Conservation (phyloP, 169 alveolate genomes). For the Eimeria mitis region DNA sequence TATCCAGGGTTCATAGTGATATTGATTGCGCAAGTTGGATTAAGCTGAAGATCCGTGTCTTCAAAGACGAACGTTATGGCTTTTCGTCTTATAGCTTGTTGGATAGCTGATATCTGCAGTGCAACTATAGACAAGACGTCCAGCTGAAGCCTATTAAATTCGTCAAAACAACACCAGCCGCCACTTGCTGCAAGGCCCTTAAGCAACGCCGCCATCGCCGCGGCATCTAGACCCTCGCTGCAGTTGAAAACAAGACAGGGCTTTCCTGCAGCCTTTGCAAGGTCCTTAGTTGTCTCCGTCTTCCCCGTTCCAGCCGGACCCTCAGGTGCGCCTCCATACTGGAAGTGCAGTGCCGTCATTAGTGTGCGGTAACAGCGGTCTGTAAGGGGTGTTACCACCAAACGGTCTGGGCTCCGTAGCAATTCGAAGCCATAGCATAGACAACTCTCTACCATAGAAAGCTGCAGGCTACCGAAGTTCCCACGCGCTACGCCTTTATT, state of each 20-base stretch:
- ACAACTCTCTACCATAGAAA: conserved; percentile 89
- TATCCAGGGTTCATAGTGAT: conserved; percentile 98
- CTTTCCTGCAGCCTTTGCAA: conserved; percentile 97
- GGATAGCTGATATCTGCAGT: conserved; percentile 87
- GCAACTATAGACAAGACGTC: conserved; percentile 97
- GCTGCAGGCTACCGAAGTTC: conserved; percentile 84
- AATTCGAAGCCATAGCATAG: conserved; percentile 95
- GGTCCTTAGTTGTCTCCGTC: conserved; percentile 97
- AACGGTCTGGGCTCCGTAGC: conserved; percentile 94
- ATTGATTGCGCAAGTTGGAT: conserved; percentile 93
- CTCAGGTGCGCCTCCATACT: conserved; percentile 98
- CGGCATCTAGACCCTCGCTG: conserved; percentile 96
- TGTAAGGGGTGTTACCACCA: conserved; percentile 96
- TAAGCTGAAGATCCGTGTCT: conserved; percentile 94
- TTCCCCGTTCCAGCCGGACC: conserved; percentile 99
- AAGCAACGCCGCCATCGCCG: conserved; percentile 98
- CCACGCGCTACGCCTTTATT: conserved; percentile 50
- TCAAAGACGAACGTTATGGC: conserved; percentile 89
- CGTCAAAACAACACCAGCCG: conserved; percentile 98
- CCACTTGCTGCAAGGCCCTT: conserved; percentile 95
- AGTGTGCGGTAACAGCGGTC: conserved; percentile 94
- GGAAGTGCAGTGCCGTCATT: conserved; percentile 93
- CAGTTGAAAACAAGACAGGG: conserved; percentile 98
- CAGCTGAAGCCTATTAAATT: conserved; percentile 96
- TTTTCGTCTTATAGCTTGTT: conserved; percentile 66